Evolutionary conservation across 108 stramenopile species (phyloP).

Genomic region (Cyclotella choctawhatcheeana): DNA sequence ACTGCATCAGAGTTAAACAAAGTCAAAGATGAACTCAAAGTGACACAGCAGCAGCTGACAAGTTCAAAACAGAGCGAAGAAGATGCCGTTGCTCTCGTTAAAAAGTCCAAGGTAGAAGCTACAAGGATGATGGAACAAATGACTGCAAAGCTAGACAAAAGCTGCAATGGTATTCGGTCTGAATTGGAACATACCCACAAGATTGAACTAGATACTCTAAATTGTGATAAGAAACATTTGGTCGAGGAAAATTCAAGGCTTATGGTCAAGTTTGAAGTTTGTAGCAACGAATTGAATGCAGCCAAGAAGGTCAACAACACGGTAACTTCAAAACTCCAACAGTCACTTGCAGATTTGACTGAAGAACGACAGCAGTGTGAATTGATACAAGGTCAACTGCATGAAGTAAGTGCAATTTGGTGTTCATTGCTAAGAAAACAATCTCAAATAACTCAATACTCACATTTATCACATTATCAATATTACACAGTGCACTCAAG

Average conservation of each 20-base stretch:
- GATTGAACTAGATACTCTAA: conserved; percentile 3
- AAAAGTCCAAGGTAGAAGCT: conserved; percentile 27
- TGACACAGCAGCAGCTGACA: not conserved
- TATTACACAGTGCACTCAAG: not conserved
- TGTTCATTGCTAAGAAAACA: not conserved
- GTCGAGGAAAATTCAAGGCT: not conserved
- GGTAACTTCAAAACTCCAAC: not conserved
- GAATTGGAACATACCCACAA: conserved; percentile 19
- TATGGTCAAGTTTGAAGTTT: not conserved
- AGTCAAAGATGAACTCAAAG: conserved; percentile 17
- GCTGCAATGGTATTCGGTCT: not conserved
- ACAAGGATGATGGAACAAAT: conserved; percentile 10
- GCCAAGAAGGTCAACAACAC: conserved; percentile 16
- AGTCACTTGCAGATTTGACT: not conserved
- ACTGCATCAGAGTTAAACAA: not conserved
- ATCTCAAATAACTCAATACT: not conserved
- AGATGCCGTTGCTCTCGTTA: conserved; percentile 11
- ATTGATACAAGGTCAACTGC: conserved; percentile 13
- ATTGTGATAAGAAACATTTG: not conserved
- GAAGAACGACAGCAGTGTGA: conserved; percentile 10
- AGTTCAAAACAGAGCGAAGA: conserved; percentile 9
- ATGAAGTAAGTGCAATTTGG: conserved; percentile 12
- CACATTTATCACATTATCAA: not conserved
- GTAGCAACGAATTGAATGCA: not conserved
- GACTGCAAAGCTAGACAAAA: conserved; percentile 12